Evolutionary conservation across 192 early-diverging fungal species (phyloP).

Genomic region (Podochytrium sp.): DNA sequence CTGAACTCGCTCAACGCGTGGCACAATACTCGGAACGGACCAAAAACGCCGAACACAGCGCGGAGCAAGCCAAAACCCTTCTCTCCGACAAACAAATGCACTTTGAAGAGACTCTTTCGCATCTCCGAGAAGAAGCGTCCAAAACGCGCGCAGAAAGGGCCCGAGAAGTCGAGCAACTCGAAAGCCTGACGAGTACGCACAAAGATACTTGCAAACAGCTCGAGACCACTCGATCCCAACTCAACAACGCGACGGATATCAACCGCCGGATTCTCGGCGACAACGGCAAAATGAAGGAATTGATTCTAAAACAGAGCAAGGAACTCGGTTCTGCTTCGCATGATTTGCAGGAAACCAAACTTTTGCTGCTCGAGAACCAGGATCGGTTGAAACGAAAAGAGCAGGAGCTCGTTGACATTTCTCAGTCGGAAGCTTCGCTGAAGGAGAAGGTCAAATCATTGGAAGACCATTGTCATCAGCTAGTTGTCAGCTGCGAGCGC

Average conservation of each 20-base stretch:
- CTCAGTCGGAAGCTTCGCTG: neutral
- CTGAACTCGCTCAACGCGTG: slow-evolving; percentile 40
- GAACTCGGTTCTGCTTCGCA: neutral
- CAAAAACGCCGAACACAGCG: slow-evolving; percentile 1
- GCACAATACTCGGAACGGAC: slow-evolving; percentile 10
- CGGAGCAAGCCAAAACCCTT: slow-evolving; percentile 10
- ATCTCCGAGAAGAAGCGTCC: slow-evolving; percentile 32
- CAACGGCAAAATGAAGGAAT: slow-evolving; percentile 35
- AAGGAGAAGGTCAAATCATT: slow-evolving; percentile 30
- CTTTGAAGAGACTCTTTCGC: slow-evolving; percentile 28
- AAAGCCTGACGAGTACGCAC: slow-evolving; percentile 17
- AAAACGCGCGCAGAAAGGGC: slow-evolving; percentile 29
- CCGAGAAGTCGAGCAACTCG: slow-evolving; percentile 25
- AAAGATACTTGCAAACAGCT: slow-evolving; percentile 30
- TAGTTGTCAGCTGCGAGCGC: slow-evolving; percentile 15
- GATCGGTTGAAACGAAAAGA: slow-evolving; percentile 25
- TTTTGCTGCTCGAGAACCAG: slow-evolving; percentile 23
- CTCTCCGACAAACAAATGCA: slow-evolving; percentile 8
- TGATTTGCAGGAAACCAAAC: slow-evolving; percentile 25
- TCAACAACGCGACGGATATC: slow-evolving; percentile 17
- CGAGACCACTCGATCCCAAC: slow-evolving; percentile 18
- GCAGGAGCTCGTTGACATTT: slow-evolving; percentile 14
- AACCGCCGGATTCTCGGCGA: slow-evolving; percentile 27
- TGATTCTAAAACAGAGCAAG: slow-evolving; percentile 20
- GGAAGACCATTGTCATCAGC: slow-evolving; percentile 24